Percentiles rank a stretch among this genome's conserved stretches.
Evolutionary conservation across 2,329 filamentous ascomycete species (phyloP).

Genomic region (Westerdykella aurantiaca): DNA sequence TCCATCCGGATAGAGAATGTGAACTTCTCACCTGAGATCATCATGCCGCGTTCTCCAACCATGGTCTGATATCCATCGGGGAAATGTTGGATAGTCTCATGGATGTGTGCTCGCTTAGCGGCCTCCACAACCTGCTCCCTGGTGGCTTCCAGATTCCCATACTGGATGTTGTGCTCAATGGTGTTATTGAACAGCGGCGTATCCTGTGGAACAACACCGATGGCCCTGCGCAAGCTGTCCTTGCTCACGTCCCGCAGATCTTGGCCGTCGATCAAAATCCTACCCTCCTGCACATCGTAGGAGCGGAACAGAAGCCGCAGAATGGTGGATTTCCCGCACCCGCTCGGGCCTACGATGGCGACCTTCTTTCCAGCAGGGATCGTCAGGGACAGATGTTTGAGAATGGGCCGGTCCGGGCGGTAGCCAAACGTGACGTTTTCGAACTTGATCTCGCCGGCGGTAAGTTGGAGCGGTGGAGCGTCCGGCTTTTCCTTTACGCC

Average conservation of each 20-base stretch:
- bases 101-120: constrained; percentile 75
- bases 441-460: constrained; percentile 84
- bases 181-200: constrained; percentile 97
- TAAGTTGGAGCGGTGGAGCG: constrained; percentile 66
- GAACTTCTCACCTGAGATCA: constrained; percentile 64
- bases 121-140: constrained; percentile 60
- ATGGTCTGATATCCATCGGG: constrained; percentile 86
- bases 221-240: constrained; percentile 74
- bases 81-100: constrained; percentile 66
- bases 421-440: constrained; percentile 96
- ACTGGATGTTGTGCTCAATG: constrained; percentile 91
- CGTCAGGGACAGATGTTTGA: constrained; percentile 76
- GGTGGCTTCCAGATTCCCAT: constrained; percentile 74
- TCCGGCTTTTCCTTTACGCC: constrained; percentile 70
- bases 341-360: constrained; percentile 88
- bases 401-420: constrained; percentile 75
- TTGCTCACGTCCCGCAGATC: constrained; percentile 79
- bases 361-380: constrained; percentile 96
- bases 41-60: constrained; percentile 90
- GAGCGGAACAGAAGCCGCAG: constrained; percentile 86
- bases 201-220: constrained; percentile 95
- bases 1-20: neutral
- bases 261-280: constrained; percentile 87
- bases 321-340: constrained; percentile 94
- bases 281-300: constrained; percentile 81